These are phyloP conservation scores for Isoetes taiwanensis DNA, from an alignment of 75 land plant genomes.

Conservation along the genomic window DNA sequence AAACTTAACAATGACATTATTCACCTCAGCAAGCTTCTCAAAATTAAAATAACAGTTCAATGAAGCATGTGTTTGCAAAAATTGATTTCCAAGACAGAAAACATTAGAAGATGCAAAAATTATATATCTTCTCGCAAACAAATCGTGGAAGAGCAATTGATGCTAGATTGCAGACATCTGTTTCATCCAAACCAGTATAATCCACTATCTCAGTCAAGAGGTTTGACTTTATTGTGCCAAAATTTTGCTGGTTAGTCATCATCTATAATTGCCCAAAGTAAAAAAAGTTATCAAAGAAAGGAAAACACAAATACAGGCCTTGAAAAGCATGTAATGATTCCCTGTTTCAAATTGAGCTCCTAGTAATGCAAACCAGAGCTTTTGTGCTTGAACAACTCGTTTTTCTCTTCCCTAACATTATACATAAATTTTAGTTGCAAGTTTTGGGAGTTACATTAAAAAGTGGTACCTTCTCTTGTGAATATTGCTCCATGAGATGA, in stretches of 20 bases:
- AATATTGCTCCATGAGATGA: too few relatives aligned
- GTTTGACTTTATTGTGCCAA: conserved; percentile 2
- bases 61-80: not conserved
- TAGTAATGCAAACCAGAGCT: conserved; percentile 3
- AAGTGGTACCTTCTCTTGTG: too few relatives aligned
- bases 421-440: too few relatives aligned
- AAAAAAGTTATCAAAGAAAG: not conserved
- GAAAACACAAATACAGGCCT: too few relatives aligned
- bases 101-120: not conserved
- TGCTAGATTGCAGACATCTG: conserved; percentile 3
- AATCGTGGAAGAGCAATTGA: conserved; percentile 1
- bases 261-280: not conserved
- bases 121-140: not conserved
- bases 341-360: not conserved
- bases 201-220: conserved; percentile 4
- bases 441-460: too few relatives aligned
- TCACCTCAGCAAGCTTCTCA: conserved; percentile 2
- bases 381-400: not conserved
- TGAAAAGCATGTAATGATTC: conserved; percentile 1
- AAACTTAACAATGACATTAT: too few relatives aligned
- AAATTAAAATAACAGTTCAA: not conserved
- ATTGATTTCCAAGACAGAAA: not conserved
- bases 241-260: conserved; percentile 1
- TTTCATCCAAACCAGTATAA: not conserved
- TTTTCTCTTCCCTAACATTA: not conserved